Base-by-base conservation (phyloP, 148 eudicot genomes). In the Rheum nobile region DNA sequence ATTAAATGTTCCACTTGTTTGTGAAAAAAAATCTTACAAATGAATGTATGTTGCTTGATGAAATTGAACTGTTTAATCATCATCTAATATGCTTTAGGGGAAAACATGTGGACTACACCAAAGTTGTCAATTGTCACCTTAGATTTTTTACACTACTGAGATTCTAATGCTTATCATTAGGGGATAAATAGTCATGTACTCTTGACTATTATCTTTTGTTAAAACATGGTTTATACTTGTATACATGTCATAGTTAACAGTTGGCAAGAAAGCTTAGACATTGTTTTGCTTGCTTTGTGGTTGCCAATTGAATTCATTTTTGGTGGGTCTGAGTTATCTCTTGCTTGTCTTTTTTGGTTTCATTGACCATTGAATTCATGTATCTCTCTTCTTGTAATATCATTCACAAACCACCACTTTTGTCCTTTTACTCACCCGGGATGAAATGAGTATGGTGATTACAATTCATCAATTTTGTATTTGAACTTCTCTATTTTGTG, bases 211-310 rank as follows among this genome's bases (percentile, higher is more conserved):
- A 34, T 65, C 70, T 32, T 65, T 65, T 65, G 39, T 65, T 41
- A 31, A 65, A 32, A 6, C 70, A 65, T 65, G 70, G 70, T 65
- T 65, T 65, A 65, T 65, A 65, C 22, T 65, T 17, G 10, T 32
- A 65, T 34, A 13, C 39, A 65, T 31, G 70, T 65, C 70, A 34
- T 34, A 65, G 39, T 65, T 65, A 14, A 32, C 70, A 65, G 70
- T 65, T 65, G 70, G 70, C 70, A 65, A 65, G 70, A 65, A 31
- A 65, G 70, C 41, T 65, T 65, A 16, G 38, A 61, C 70, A 65
- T 65, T 61, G 16, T 28, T 61, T 61, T 61, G 67, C 35, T 32
- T 61, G 67, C 67, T 26, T 19, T 61, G 34, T 61, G 67, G 67
- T 61, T 61, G 19, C 67, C 35, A 61, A 11, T 61, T 35, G 35